Percentiles rank a stretch among this genome's conserved stretches.
Conservation (phyloP, 768 basidiomycete genomes). For the Leucocoprinus birnbaumii region DNA sequence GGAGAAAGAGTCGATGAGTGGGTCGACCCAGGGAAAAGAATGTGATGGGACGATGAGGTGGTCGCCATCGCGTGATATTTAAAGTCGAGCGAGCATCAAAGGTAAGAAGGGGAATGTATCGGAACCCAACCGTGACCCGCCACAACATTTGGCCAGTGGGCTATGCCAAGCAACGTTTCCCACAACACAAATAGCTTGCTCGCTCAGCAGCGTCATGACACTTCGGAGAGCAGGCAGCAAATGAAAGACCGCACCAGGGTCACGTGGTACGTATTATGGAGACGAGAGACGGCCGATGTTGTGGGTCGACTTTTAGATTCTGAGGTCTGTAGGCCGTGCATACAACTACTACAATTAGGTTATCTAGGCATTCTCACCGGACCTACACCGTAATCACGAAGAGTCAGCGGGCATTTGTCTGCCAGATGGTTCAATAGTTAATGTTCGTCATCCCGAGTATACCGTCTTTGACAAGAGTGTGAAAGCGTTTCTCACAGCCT, state of each 20-base stretch:
- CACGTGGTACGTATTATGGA: not conserved
- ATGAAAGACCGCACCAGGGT: not conserved
- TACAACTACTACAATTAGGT: not conserved
- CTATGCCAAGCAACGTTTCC: no score
- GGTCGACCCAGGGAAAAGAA: not conserved
- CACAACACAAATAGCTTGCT: no score
- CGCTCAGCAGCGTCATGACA: no score
- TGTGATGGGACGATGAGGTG: not conserved
- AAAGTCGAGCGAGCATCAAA: conserved; percentile 14
- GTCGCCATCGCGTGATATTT: conserved; percentile 16
- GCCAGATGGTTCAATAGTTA: conserved; percentile 5
- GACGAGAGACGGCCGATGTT: no score
- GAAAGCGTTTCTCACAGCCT: conserved; percentile 42
- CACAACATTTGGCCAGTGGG: not conserved
- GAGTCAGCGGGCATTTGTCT: not conserved
- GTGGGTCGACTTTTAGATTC: no score
- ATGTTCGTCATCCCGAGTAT: conserved; percentile 23
- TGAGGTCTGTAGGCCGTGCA: no score
- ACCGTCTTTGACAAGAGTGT: conserved; percentile 44
- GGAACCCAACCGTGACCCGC: conserved; percentile 20
- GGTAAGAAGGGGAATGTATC: conserved; percentile 29
- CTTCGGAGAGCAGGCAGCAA: no score
- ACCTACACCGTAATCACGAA: not conserved
- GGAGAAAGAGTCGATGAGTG: not conserved
- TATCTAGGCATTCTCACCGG: no score